Conservation (phyloP, 441 rosid genomes). For the Oxalis stricta region DNA sequence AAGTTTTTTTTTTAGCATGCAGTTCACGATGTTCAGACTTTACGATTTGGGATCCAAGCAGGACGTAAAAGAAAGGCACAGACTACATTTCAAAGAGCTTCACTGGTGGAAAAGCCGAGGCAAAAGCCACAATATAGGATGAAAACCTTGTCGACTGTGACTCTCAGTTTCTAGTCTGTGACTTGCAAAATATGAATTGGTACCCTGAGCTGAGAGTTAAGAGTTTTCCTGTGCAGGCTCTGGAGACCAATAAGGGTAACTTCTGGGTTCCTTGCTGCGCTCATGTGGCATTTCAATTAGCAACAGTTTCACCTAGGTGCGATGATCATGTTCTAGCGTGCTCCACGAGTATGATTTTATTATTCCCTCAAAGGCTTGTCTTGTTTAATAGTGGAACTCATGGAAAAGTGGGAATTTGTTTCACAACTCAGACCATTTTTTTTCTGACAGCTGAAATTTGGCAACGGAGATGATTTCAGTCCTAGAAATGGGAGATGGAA, state of each 20-base stretch:
- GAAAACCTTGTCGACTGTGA: conserved; percentile 42
- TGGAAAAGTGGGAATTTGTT: neutral
- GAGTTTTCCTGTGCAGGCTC: conserved; percentile 32
- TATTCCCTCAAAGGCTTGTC: neutral
- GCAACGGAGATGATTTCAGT: conserved; percentile 52
- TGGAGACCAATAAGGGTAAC: conserved; percentile 43
- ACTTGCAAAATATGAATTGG: neutral
- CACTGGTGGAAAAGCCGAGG: conserved; percentile 77
- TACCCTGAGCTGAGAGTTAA: neutral
- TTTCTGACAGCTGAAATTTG: conserved; percentile 41
- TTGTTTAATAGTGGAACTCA: no score
- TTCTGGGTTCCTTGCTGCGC: conserved; percentile 48
- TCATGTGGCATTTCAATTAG: conserved; percentile 58
- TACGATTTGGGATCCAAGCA: conserved; percentile 59
- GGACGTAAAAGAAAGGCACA: conserved; percentile 72
- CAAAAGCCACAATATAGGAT: conserved; percentile 84
- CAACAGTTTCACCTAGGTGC: conserved; percentile 41
- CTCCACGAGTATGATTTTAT: conserved; percentile 39
- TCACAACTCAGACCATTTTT: neutral
- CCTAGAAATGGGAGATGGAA: conserved; percentile 78
- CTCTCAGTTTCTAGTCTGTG: neutral
- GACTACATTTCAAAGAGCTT: conserved; percentile 46
- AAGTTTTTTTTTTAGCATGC: neutral
- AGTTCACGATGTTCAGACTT: conserved; percentile 27
- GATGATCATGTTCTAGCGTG: conserved; percentile 64